phyloP scores from a whole-genome alignment of 129 eudicot species.

The Chrysanthemum lavandulifolium region DNA sequence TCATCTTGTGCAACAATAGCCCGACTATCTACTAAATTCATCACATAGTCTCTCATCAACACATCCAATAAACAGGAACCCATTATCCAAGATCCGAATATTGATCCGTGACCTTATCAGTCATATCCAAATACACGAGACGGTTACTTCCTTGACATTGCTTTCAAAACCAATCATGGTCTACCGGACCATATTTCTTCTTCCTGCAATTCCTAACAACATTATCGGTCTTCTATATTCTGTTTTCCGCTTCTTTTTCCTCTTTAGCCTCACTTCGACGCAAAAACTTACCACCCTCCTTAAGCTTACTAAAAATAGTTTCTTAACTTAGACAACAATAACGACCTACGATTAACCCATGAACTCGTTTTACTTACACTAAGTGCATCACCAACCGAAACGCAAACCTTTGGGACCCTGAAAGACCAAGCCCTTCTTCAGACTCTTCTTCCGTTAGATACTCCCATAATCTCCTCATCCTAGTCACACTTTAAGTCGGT shows the following conservation, averaged over 20 bases:
- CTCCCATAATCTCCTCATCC: constrained; percentile 84
- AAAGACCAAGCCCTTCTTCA: constrained; percentile 86
- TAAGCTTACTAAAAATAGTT: constrained; percentile 59
- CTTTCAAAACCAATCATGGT: constrained; percentile 42
- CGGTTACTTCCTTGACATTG: constrained; percentile 82
- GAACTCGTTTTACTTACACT: constrained; percentile 70
- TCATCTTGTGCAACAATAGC: constrained; percentile 80
- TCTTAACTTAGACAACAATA: constrained; percentile 68
- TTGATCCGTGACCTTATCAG: constrained; percentile 86
- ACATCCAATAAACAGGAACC: constrained; percentile 28
- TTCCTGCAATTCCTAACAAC: constrained; percentile 42
- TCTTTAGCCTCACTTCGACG: constrained; percentile 77
- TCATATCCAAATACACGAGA: constrained; percentile 76
- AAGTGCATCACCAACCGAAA: constrained; percentile 88
- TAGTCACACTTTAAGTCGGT: constrained; percentile 29
- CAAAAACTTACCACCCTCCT: constrained; percentile 58
- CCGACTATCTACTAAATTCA: constrained; percentile 95
- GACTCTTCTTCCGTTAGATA: constrained; percentile 77
- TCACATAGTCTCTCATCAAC: constrained; percentile 93
- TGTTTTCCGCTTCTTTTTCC: constrained; percentile 30
- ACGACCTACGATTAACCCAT: constrained; percentile 59
- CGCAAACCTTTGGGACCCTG: constrained; percentile 92
- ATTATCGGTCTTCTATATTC: background rate
- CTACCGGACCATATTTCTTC: constrained; percentile 60
- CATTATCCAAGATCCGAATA: constrained; percentile 87